phyloP scores from a whole-genome alignment of 192 early-diverging fungal genomes.

The Spinellus fusiger region DNA sequence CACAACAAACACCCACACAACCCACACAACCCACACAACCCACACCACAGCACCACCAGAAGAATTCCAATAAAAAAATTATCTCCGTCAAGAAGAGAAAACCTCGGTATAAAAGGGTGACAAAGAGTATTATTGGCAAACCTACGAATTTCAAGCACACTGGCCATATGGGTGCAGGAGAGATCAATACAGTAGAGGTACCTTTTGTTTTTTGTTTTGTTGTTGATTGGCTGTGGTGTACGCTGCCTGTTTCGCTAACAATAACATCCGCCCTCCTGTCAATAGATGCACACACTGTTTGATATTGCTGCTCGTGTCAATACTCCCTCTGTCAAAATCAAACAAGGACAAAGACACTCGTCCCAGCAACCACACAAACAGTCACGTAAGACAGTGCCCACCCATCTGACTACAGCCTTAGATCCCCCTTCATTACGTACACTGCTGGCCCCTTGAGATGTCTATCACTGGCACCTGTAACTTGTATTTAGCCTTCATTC shows the following conservation, averaged over 20 bases:
- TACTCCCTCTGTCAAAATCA: too few species aligned
- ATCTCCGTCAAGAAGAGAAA: background rate
- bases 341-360: background rate
- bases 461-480: too few species aligned
- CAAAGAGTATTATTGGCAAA: background rate
- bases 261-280: too few species aligned
- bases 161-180: background rate
- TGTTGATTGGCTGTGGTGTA: too few species aligned
- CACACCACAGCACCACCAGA: background rate
- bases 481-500: background rate
- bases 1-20: too few species aligned
- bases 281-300: too few species aligned
- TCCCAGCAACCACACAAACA: background rate
- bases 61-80: background rate
- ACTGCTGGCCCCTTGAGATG: background rate
- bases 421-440: background rate
- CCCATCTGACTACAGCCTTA: background rate
- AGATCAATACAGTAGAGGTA: background rate
- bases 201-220: too few species aligned
- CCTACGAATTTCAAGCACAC: background rate
- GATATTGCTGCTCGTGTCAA: too few species aligned
- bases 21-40: background rate
- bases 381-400: background rate
- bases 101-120: background rate
- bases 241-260: too few species aligned